Percentiles rank a stretch among this genome's conserved stretches.
These are phyloP conservation scores for Colletotrichum lindemuthianum DNA, from an alignment of 2,329 filamentous ascomycete genomes.

Conservation along the genomic window DNA sequence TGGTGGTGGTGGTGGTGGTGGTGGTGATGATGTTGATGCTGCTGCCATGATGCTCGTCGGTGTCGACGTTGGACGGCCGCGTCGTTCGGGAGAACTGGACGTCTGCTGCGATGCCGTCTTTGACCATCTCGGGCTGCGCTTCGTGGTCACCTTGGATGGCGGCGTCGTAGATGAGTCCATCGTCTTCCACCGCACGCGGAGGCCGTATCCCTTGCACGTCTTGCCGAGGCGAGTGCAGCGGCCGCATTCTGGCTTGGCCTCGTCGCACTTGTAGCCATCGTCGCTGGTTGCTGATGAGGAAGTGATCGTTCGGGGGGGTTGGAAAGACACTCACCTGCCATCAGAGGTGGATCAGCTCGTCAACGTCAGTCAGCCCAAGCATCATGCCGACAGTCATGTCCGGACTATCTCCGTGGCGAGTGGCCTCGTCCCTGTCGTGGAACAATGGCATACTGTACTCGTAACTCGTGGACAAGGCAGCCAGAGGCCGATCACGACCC, in stretches of 20 bases:
- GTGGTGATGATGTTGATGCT: background rate
- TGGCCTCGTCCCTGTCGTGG: background rate
- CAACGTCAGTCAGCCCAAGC: no score
- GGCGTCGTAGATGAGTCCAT: background rate
- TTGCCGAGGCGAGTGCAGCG: slow-evolving; percentile 44
- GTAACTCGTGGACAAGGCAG: no score
- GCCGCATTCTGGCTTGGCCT: slow-evolving; percentile 43
- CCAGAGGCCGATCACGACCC: no score
- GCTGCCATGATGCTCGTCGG: background rate
- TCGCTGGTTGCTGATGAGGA: slow-evolving; percentile 35
- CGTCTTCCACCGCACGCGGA: slow-evolving; percentile 43
- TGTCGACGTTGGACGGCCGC: no score
- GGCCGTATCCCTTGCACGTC: slow-evolving; percentile 44
- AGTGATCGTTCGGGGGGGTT: accelerated
- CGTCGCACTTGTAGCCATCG: slow-evolving; percentile 48
- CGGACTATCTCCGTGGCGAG: background rate
- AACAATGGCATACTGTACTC: no score
- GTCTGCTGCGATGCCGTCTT: no score
- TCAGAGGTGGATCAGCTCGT: background rate
- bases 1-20: background rate
- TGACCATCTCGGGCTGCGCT: background rate
- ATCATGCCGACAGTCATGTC: background rate
- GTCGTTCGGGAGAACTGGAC: no score
- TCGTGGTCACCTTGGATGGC: slow-evolving; percentile 4
- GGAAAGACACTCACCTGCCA: background rate